Evolutionary conservation across 257 asterid genomes (phyloP).

Genomic region (Echium plantagineum): DNA sequence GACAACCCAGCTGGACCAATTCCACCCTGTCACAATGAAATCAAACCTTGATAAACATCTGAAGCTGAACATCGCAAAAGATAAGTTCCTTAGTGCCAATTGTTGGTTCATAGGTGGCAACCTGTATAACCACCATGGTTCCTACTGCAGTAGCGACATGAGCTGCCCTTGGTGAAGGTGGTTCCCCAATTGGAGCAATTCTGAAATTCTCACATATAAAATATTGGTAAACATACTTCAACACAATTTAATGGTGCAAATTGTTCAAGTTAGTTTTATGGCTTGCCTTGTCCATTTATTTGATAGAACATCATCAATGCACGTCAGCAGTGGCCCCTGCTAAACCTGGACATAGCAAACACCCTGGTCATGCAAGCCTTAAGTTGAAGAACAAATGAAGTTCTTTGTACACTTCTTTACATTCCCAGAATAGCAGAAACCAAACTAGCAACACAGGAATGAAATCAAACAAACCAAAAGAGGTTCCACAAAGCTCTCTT

Average conservation of each 20-base stretch:
- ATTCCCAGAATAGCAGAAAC: not conserved
- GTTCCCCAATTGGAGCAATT: constrained; percentile 92
- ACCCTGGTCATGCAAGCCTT: not conserved
- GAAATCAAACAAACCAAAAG: not conserved
- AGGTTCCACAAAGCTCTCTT: not conserved
- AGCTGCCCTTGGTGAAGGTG: constrained; percentile 99
- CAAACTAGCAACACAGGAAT: not conserved
- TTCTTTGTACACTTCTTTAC: not conserved
- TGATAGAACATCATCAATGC: constrained; percentile 79
- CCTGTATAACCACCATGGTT: constrained; percentile 99
- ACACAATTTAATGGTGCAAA: not conserved
- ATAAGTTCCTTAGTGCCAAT: constrained; percentile 7
- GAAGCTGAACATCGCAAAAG: constrained; percentile 4
- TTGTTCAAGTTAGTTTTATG: not conserved
- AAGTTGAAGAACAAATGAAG: not conserved
- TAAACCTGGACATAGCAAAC: constrained; percentile 53
- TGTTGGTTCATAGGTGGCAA: constrained; percentile 17
- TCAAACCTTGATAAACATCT: constrained; percentile 8
- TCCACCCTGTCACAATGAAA: constrained; percentile 64
- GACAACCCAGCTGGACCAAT: constrained; percentile 99
- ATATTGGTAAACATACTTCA: constrained; percentile 9
- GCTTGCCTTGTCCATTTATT: constrained; percentile 94
- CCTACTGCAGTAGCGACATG: constrained; percentile 99
- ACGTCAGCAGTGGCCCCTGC: constrained; percentile 99
- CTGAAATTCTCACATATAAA: constrained; percentile 31